Base-by-base conservation (phyloP, 371 early-diverging fungal species). In the Haplosporangium sp. region DNA sequence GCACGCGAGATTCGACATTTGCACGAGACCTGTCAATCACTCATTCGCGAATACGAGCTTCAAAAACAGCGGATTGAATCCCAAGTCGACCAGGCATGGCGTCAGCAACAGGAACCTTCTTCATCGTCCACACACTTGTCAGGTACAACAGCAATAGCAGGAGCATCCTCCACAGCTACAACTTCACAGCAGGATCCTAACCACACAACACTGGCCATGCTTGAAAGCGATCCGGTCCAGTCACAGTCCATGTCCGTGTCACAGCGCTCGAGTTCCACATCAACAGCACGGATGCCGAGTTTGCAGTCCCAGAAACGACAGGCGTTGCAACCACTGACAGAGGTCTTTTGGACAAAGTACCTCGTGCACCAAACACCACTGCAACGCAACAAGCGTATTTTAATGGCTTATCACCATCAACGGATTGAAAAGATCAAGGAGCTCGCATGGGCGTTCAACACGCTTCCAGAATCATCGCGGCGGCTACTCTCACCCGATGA, bases 371-470 rank as follows among this genome's bases (percentile, higher is more conserved):
- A 87, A 55, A 77, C 86, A 20, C 77, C 87, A 13, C 74, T 92
- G 21, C 85, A 86, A 54, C 86, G 96, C 40, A 94, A 94, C 87
- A 96, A 95, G 58, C 92, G 96, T 4, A 89, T 93, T 14, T 82
- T 97, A n/a, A 89, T 97, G 75, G 95, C 95, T 4, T 97, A 97
- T 74, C 95, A 95, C 64, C 84, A 85, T 11, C 89, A 91, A 29
- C 89, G 98, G 1, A 48, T 91, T 21, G 89, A 91, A 61, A 87
- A 89, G 54, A 69, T 97, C 50, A 87, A 89, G 69, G 88, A 89
- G 41, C 75, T 93, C n/a, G 81, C 89, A 6, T 96, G 96, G 97
- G 86, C 65, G 1, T 69, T 53, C 40, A 67, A 67, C 43, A 50
- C 69, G 0, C 45, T 72, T 45, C 62, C 80, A 2, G 73, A 74